Percentiles rank a stretch among this genome's conserved stretches.
Conservation (phyloP, 176 grass and related monocot genomes). For the Melocanna baccifera region DNA sequence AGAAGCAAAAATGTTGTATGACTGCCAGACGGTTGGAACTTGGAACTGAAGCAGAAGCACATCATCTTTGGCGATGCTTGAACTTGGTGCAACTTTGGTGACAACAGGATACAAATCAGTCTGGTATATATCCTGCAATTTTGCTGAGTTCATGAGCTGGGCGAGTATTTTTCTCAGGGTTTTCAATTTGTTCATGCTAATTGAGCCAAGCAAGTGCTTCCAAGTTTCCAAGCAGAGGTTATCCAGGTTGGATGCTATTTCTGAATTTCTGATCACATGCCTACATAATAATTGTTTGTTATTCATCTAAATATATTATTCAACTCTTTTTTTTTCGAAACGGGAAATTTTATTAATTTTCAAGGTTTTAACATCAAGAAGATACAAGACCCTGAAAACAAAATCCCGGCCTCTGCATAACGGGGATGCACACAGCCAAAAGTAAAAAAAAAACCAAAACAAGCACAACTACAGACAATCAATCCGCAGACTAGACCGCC, state of each 20-base stretch:
- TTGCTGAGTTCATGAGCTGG: background rate
- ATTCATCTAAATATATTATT: background rate
- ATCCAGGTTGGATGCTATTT: constrained; percentile 15
- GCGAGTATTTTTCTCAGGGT: constrained; percentile 5
- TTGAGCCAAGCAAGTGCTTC: background rate
- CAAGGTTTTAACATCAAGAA: too few species aligned
- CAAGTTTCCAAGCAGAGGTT: background rate
- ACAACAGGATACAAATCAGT: background rate
- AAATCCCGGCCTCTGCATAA: too few species aligned
- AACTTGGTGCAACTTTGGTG: background rate
- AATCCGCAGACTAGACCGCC: too few species aligned
- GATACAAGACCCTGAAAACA: too few species aligned
- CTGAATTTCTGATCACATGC: background rate
- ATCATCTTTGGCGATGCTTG: background rate
- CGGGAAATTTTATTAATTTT: too few species aligned
- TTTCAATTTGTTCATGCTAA: background rate
- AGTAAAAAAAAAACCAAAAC: too few species aligned
- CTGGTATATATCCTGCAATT: background rate
- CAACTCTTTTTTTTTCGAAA: too few species aligned
- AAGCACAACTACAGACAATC: too few species aligned
- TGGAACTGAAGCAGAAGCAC: background rate
- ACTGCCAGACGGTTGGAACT: background rate
- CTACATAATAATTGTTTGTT: background rate
- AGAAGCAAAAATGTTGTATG: background rate
- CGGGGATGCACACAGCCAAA: too few species aligned